Conservation (phyloP, 352 stramenopile genomes). For the Saprolegnia parasitica region DNA sequence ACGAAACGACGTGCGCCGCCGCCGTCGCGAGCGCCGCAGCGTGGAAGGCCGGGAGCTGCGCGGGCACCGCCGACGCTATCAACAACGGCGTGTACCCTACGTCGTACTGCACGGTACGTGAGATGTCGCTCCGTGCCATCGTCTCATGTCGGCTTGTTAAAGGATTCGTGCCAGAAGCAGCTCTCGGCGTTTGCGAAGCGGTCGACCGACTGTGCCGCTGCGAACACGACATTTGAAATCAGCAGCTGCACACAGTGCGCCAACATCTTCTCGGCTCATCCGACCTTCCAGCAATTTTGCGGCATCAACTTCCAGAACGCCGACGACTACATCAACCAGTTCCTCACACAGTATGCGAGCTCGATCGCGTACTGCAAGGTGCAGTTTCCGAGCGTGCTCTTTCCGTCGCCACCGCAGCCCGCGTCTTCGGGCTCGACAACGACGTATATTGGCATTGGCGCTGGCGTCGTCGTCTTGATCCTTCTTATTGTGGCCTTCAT, state of each 20-base stretch:
- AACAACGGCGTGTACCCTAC: conserved; percentile 15
- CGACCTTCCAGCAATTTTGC: conserved; percentile 3
- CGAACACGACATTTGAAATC: conserved; percentile 9
- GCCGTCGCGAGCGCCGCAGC: background rate
- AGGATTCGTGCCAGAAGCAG: background rate
- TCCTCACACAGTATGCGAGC: background rate
- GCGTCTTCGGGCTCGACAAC: background rate
- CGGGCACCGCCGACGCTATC: background rate
- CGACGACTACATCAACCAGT: conserved; percentile 11
- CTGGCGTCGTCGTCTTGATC: conserved; percentile 24
- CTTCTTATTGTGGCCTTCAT: conserved; percentile 21
- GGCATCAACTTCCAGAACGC: conserved; percentile 4
- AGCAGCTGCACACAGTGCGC: conserved; percentile 10
- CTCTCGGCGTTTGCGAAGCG: background rate
- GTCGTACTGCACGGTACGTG: conserved; percentile 4
- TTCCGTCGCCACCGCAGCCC: background rate
- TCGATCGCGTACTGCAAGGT: conserved; percentile 17
- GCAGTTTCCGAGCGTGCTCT: conserved; percentile 4
- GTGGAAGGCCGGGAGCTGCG: background rate
- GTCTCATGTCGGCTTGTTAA: background rate
- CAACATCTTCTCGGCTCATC: conserved; percentile 1
- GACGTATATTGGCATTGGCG: conserved; percentile 27
- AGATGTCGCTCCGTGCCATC: background rate
- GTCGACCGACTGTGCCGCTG: background rate
- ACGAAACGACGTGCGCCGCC: background rate